These are phyloP conservation scores for Solanum aculeatissimum DNA, from an alignment of 305 asterid species.

Conservation along the genomic window DNA sequence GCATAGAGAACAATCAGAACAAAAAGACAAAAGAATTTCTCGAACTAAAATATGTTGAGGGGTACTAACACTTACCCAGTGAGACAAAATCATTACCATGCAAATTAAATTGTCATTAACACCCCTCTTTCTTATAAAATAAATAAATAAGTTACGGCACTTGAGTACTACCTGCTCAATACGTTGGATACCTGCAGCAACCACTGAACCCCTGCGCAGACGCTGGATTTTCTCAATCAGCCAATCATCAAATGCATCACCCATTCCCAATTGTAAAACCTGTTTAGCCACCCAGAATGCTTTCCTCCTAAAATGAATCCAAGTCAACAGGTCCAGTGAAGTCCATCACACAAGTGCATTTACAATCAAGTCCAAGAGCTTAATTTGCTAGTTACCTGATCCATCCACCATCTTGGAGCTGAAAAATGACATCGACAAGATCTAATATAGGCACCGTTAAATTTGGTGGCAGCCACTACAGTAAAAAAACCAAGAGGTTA, in stretches of 20 bases:
- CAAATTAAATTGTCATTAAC: background rate
- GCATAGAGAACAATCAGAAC: background rate
- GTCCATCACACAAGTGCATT: background rate
- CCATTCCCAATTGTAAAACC: conserved; percentile 96
- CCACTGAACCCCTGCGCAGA: conserved; percentile 75
- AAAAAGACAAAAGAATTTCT: background rate
- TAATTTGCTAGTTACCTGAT: conserved; percentile 43
- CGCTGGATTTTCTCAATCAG: conserved; percentile 78
- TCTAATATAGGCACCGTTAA: conserved; percentile 68
- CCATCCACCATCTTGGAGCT: conserved; percentile 99
- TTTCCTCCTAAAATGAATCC: conserved; percentile 47
- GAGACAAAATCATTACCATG: background rate
- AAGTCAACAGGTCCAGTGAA: background rate
- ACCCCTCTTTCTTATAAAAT: background rate
- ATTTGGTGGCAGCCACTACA: conserved; percentile 94
- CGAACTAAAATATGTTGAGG: background rate
- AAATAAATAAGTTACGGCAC: background rate
- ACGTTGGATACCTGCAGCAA: conserved; percentile 79
- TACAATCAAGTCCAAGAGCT: background rate
- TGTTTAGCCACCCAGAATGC: conserved; percentile 98
- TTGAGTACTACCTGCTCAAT: conserved; percentile 62
- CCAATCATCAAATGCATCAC: conserved; percentile 99
- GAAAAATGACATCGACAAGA: conserved; percentile 81
- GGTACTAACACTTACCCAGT: background rate
- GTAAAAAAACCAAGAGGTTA: background rate